Base-by-base conservation (phyloP, 495 filamentous ascomycete species). In the Cladorrhinum samala region DNA sequence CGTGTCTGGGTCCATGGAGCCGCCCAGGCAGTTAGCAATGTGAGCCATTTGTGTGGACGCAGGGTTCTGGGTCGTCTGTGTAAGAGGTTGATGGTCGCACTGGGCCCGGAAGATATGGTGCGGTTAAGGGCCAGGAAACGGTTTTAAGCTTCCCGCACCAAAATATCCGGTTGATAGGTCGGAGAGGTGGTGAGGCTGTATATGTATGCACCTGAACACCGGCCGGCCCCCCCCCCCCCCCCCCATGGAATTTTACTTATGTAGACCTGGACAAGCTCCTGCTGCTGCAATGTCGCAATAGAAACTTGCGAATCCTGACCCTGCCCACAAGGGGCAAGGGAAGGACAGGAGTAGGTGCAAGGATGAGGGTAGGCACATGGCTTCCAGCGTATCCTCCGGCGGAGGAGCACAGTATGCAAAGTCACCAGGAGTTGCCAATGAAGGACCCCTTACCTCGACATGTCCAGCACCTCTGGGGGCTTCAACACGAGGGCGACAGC, bases 21-120 rank as follows among this genome's bases (percentile, higher is more conserved):
- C 42, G 3, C 42, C 42, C 64, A 77, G 63, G 57, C 73, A 77
- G 42, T 56, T 63, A 50, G 67, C 73, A 65, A 77, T 77, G 68
- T 77, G 75, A 58, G 70, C 68, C 75, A 77, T 77, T 66, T 61
- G 60, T 52, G 42, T 49, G 49, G 58, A 61, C 38, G 41, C 56
- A 49, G 55, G 62, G 61, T 40, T 42, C 11, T 53, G 27, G 27
- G 5, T 33, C 27, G 46, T 55, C 37, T 50, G 60, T 61, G 60
- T 68, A 59, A 60, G 65, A 67, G 65, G 54, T 60, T 56, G 46
- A 70, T 56, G 44, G 38, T 55, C 51, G 57, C 58, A 56, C 63
- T 61, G 46, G 58, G 55, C 58, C 60, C 54, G 65, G 54, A 55
- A 23, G 57, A 55, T 57, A 54, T 49, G 60, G 27, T 62, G 49